Conservation (phyloP, 2,329 filamentous ascomycete species). For the Colletotrichum sp. region DNA sequence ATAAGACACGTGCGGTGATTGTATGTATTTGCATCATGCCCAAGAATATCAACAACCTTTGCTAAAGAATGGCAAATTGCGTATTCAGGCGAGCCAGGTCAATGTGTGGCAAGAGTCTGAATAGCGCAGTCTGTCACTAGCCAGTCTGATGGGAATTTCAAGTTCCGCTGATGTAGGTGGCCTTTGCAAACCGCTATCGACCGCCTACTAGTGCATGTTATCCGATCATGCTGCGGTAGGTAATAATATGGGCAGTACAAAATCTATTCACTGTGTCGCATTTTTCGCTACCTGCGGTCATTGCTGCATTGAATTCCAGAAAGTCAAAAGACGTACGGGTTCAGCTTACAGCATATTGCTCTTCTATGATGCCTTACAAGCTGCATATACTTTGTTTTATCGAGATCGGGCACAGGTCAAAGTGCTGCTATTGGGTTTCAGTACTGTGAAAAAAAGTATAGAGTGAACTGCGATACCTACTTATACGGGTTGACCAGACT, state of each 20-base stretch:
- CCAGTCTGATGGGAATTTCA: rapidly evolving
- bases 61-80: neutral
- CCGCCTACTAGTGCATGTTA: neutral
- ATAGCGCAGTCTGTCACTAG: neutral
- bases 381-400: neutral
- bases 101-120: neutral
- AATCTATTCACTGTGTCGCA: neutral
- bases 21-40: neutral
- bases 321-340: neutral
- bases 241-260: neutral
- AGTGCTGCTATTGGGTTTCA: too few species aligned
- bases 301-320: rapidly evolving
- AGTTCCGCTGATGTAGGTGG: neutral
- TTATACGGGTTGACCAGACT: too few species aligned
- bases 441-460: too few species aligned
- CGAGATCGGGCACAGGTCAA: too few species aligned
- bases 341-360: neutral
- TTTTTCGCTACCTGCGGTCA: neutral
- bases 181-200: neutral
- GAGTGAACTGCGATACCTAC: too few species aligned
- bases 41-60: neutral
- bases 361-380: neutral
- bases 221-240: neutral
- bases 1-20: neutral
- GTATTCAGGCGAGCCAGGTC: neutral